Base-by-base conservation (phyloP, 495 filamentous ascomycete genomes). In the Xylaria scruposa region DNA sequence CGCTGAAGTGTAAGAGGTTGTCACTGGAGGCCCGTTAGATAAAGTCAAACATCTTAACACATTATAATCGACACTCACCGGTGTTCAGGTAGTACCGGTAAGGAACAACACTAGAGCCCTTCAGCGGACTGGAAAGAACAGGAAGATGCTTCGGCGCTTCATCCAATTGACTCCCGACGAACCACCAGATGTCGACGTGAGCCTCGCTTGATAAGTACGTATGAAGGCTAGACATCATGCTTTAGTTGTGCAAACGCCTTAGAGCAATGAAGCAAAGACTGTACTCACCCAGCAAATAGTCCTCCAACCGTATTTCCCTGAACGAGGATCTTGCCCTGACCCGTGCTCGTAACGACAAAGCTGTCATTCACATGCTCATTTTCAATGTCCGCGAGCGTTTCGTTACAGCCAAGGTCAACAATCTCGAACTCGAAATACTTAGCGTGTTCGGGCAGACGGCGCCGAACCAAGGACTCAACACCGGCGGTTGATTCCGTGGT, bases 171-270 rank as follows among this genome's bases (percentile, higher is more conserved):
- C 76, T 84, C 6, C 77, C 78, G 60, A 79, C 82, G 65, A 78
- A 87, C 86, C 86, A 88, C 73, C 83, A 87, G 38, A 88, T 85
- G 58, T 87, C 86, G 29, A 86, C 83, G 74, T 87, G 80, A n/a
- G 77, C 80, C 46, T 83, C 72, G 70, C 81, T 82, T 29, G 80
- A 83, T 47, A 88, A 73, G 68, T 88, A 88, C 1, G 82, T 81
- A 76, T 83, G 84, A 10, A 88, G 80, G 68, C 85, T 86, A 47
- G 8, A 4, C 19, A 38, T 12, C 3, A 24, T 21, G 21, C 10
- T 9, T 70, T 46, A 70, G 58, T 61, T 44, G 15, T 0, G 19
- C 21, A 33, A 26, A 4, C 15, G 26, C 24, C 15, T 59, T 9
- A 19, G 6, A 17, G 6, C 21, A 7, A 70, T 33, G 13, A 12